Evolutionary conservation across 495 filamentous ascomycete species (phyloP).

Genomic region (Daldinia grandis): DNA sequence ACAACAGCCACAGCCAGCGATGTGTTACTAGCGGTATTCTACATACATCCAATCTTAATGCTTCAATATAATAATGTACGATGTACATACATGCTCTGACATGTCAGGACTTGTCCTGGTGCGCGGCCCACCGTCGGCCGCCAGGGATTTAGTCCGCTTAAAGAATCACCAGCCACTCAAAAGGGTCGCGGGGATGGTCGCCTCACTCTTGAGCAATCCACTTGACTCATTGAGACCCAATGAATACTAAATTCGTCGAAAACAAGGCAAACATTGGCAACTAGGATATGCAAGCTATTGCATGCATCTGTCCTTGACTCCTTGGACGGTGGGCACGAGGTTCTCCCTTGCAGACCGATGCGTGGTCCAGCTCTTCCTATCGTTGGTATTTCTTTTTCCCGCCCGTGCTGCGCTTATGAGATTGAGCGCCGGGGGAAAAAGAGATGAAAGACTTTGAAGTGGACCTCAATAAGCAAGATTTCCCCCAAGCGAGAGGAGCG

Average conservation of each 20-base stretch:
- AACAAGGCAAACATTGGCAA: constrained; percentile 44
- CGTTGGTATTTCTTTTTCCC: constrained; percentile 20
- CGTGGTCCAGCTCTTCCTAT: constrained; percentile 35
- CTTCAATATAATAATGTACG: constrained; percentile 3
- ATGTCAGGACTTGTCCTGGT: constrained; percentile 29
- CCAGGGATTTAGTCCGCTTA: constrained; percentile 35
- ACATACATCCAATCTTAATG: neutral
- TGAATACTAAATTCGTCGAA: constrained; percentile 40
- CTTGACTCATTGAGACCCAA: constrained; percentile 44
- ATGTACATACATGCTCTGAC: constrained; percentile 14
- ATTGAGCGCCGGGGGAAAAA: constrained; percentile 14
- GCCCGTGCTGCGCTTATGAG: constrained; percentile 8
- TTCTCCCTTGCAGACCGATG: constrained; percentile 47
- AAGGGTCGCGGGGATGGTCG: constrained; percentile 36
- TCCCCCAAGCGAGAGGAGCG: neutral
- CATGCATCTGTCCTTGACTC: constrained; percentile 43
- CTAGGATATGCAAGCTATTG: constrained; percentile 44
- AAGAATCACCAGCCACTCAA: constrained; percentile 44
- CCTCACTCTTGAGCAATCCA: constrained; percentile 48
- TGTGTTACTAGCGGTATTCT: neutral
- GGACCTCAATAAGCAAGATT: constrained; percentile 35
- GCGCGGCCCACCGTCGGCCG: constrained; percentile 31
- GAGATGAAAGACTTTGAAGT: constrained; percentile 30
- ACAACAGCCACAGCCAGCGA: neutral
- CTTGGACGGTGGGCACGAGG: constrained; percentile 45